Conservation (phyloP, 148 eudicot genomes). For the Bassia scoparia region DNA sequence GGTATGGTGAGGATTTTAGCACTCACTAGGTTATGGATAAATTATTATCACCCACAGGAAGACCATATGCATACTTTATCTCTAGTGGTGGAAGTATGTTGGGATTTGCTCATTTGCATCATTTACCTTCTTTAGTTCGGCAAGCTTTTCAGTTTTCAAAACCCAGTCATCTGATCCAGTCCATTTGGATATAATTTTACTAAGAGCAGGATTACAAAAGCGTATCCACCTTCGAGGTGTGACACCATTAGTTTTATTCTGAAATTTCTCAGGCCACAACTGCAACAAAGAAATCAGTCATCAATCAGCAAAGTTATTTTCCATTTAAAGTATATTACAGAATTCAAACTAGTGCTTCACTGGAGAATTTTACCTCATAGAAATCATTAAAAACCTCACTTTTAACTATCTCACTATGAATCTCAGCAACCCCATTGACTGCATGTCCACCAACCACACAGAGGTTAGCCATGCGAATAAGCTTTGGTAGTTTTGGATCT, state of each 20-base stretch:
- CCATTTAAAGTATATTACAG: background rate
- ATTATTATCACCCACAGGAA: too few species aligned
- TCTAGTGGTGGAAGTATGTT: too few species aligned
- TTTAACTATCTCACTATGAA: conserved; percentile 93
- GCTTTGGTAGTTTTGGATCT: conserved; percentile 55
- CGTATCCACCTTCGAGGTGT: conserved; percentile 95
- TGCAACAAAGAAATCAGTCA: conserved; percentile 25
- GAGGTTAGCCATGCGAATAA: conserved; percentile 96
- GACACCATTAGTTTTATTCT: conserved; percentile 96
- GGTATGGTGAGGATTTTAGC: too few species aligned
- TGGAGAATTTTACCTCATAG: conserved; percentile 52
- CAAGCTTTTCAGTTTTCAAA: conserved; percentile 71
- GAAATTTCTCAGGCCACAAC: conserved; percentile 97
- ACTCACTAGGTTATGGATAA: too few species aligned
- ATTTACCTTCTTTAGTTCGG: conserved; percentile 62
- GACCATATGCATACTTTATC: too few species aligned
- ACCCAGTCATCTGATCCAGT: conserved; percentile 87
- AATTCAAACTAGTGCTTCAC: background rate
- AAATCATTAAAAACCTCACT: conserved; percentile 86
- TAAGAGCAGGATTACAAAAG: conserved; percentile 84
- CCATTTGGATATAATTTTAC: conserved; percentile 80
- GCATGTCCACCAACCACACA: conserved; percentile 94
- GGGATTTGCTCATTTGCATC: background rate
- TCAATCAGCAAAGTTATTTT: conserved; percentile 8
- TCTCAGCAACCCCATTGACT: conserved; percentile 95